Conservation (phyloP, 352 stramenopile genomes). For the Phytophthora pseudosyringae region DNA sequence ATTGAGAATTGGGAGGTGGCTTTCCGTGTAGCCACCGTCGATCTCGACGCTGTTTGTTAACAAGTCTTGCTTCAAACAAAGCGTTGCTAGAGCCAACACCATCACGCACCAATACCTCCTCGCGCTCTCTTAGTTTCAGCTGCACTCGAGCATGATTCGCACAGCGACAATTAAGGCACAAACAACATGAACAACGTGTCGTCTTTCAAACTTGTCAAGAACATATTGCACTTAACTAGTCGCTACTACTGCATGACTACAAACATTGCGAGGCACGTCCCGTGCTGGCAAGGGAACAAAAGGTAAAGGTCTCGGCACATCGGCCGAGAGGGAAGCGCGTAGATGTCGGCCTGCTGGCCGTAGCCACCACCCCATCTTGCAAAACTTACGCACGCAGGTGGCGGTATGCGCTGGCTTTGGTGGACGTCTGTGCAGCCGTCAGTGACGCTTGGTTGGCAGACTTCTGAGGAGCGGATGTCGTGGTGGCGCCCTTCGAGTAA, state of each 20-base stretch:
- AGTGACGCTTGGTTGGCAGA: constrained; percentile 2
- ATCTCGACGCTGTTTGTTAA: too few relatives aligned
- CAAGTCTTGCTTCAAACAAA: too few relatives aligned
- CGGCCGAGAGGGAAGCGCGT: neutral
- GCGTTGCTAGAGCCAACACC: too few relatives aligned
- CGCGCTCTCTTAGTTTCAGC: too few relatives aligned
- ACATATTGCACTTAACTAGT: neutral
- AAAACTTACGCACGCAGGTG: constrained; percentile 8
- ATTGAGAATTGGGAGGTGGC: too few relatives aligned
- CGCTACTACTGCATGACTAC: neutral
- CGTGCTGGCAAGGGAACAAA: neutral
- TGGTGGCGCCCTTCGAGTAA: neutral
- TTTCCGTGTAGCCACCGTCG: too few relatives aligned
- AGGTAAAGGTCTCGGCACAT: neutral
- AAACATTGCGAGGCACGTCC: neutral
- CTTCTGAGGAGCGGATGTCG: neutral
- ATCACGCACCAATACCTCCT: too few relatives aligned
- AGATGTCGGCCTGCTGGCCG: neutral
- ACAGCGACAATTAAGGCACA: too few relatives aligned
- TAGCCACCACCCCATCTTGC: neutral
- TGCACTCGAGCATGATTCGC: too few relatives aligned
- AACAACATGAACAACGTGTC: too few relatives aligned
- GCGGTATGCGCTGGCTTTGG: constrained; percentile 3
- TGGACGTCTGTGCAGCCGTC: constrained; percentile 1
- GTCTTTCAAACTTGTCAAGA: too few relatives aligned